phyloP scores from a whole-genome alignment of 805 yeast genomes.

The Torulaspora quercuum region DNA sequence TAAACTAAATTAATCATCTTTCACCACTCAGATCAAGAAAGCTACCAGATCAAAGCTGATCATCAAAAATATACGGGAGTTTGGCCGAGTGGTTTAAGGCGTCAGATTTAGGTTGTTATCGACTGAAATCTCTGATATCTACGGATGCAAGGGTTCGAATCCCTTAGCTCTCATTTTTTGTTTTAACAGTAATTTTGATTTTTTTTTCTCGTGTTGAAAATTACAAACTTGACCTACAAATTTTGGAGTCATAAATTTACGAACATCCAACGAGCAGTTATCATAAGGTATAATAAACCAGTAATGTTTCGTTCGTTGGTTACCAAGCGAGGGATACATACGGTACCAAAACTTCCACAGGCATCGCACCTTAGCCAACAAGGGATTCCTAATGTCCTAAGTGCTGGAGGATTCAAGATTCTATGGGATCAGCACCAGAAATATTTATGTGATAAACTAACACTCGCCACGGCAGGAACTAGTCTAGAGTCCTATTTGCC shows the following conservation, averaged over 20 bases:
- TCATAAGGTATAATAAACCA: too few relatives aligned
- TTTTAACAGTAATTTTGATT: constrained; percentile 3
- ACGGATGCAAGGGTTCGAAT: constrained; percentile 47
- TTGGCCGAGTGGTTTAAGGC: constrained; percentile 48
- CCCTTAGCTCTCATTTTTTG: constrained; percentile 41
- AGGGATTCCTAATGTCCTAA: constrained; percentile 33
- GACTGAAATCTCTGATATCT: constrained; percentile 41
- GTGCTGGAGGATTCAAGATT: constrained; percentile 54
- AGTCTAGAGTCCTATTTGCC: constrained; percentile 74
- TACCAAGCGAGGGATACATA: constrained; percentile 31
- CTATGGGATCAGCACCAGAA: constrained; percentile 84
- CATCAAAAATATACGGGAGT: constrained; percentile 28
- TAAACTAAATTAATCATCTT: neutral
- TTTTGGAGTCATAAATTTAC: too few relatives aligned
- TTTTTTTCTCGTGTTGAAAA: constrained; percentile 1
- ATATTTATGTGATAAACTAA: constrained; percentile 55
- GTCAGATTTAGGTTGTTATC: constrained; percentile 41
- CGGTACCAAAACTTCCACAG: constrained; percentile 32
- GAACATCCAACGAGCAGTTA: too few relatives aligned
- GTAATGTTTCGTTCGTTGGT: constrained; percentile 24
- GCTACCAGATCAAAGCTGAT: neutral
- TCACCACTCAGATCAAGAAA: neutral
- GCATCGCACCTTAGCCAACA: constrained; percentile 15
- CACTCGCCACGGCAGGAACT: constrained; percentile 70
- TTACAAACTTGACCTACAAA: too few relatives aligned